Percentiles rank a stretch among this genome's conserved stretches.
Conservation (phyloP, 441 rosid species). For the Adansonia rubrostipa region DNA sequence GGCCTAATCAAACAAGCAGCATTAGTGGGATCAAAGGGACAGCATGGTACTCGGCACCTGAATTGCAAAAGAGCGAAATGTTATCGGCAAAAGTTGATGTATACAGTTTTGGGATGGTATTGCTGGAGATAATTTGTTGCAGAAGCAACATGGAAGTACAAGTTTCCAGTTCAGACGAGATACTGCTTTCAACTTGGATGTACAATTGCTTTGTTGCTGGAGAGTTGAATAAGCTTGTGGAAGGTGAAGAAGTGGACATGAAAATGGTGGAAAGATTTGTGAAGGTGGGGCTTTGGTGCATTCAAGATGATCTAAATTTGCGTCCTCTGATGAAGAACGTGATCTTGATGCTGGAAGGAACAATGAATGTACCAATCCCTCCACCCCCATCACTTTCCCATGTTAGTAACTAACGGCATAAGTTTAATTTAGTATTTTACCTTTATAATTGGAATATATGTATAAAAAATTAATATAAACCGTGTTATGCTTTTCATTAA, state of each 20-base stretch:
- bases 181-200: slow-evolving; percentile 14
- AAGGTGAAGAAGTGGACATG: slow-evolving; percentile 30
- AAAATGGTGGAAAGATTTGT: slow-evolving; percentile 25
- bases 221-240: slow-evolving; percentile 18
- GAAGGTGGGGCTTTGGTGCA: slow-evolving; percentile 36
- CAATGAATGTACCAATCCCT: slow-evolving; percentile 33
- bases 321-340: slow-evolving; percentile 49
- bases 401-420: not conserved
- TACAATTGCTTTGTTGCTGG: not conserved
- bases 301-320: slow-evolving; percentile 36
- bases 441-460: not conserved
- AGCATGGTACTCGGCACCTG: slow-evolving; percentile 38
- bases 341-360: slow-evolving; percentile 45
- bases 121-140: slow-evolving; percentile 35
- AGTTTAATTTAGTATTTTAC: not conserved
- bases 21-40: slow-evolving; percentile 27
- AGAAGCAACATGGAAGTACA: slow-evolving; percentile 6
- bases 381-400: slow-evolving; percentile 12
- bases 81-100: slow-evolving; percentile 36
- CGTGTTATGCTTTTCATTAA: no score
- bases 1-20: slow-evolving; percentile 31
- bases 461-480: no score
- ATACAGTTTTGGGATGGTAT: slow-evolving; percentile 39
- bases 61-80: slow-evolving; percentile 35
- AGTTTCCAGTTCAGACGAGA: not conserved